phyloP scores from a whole-genome alignment of 2,329 filamentous ascomycete species.

The Pseudogymnoascus sp. region DNA sequence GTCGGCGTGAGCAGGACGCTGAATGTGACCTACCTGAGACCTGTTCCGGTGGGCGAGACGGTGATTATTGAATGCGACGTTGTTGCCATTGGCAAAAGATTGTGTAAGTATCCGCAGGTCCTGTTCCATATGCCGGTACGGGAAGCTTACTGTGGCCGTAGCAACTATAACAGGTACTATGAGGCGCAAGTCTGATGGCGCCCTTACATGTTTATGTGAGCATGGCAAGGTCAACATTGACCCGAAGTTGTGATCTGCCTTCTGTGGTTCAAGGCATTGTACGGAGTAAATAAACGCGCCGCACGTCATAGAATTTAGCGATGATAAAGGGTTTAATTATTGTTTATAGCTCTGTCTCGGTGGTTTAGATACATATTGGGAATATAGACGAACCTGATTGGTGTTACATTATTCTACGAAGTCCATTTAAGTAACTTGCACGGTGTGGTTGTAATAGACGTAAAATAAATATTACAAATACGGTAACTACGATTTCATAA shows the following conservation, averaged over 20 bases:
- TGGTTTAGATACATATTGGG: not conserved
- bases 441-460: not conserved
- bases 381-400: not conserved
- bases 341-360: not conserved
- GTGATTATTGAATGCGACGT: slow-evolving; percentile 50
- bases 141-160: not conserved
- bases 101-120: slow-evolving; percentile 31
- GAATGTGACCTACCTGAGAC: slow-evolving; percentile 59
- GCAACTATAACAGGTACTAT: slow-evolving; percentile 45
- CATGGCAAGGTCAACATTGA: slow-evolving; percentile 59
- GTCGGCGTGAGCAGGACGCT: slow-evolving; percentile 60
- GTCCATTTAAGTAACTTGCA: not conserved
- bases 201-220: slow-evolving; percentile 49
- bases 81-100: slow-evolving; percentile 48
- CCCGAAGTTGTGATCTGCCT: slow-evolving; percentile 21
- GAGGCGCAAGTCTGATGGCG: slow-evolving; percentile 43
- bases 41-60: slow-evolving; percentile 49
- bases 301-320: not conserved
- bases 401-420: not conserved
- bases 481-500: not conserved
- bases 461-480: not conserved
- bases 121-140: not conserved
- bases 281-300: not conserved
- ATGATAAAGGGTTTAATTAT: not conserved
- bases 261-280: not conserved